phyloP scores from a whole-genome alignment of 2,329 filamentous ascomycete species.

The Calonectria crousiana region DNA sequence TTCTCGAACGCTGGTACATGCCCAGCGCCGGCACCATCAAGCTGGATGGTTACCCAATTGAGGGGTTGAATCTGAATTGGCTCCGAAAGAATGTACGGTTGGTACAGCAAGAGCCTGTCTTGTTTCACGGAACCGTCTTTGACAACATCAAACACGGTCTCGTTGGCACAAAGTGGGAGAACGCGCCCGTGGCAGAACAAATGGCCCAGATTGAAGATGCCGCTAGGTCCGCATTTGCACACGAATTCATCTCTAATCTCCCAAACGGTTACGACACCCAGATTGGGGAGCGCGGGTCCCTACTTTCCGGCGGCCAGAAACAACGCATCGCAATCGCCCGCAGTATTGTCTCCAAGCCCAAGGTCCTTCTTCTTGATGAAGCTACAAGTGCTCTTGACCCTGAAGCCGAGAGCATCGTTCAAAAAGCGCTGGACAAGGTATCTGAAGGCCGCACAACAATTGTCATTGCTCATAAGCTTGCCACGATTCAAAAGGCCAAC shows the following conservation, averaged over 20 bases:
- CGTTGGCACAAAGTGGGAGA: constrained; percentile 54
- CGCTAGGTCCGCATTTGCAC: constrained; percentile 61
- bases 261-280: constrained; percentile 64
- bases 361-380: constrained; percentile 70
- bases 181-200: constrained; percentile 55
- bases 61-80: constrained; percentile 53
- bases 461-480: constrained; percentile 70
- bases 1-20: constrained; percentile 56
- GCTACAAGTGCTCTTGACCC: constrained; percentile 45
- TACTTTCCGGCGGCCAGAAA: constrained; percentile 75
- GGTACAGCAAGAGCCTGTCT: constrained; percentile 57
- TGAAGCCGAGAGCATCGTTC: constrained; percentile 61
- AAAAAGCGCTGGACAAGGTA: constrained; percentile 64
- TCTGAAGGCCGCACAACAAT: constrained; percentile 71
- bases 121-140: constrained; percentile 63
- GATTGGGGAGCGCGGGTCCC: constrained; percentile 73
- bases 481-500: constrained; percentile 47
- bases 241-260: constrained; percentile 62
- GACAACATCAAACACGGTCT: constrained; percentile 67
- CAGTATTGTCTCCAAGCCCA: constrained; percentile 70
- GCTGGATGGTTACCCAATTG: constrained; percentile 50
- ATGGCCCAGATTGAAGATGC: constrained; percentile 58
- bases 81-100: constrained; percentile 53
- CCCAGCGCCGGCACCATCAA: constrained; percentile 49
- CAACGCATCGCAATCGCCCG: constrained; percentile 75